Conservation (phyloP, 2,329 filamentous ascomycete species). For the Chaetothyriales sp. region DNA sequence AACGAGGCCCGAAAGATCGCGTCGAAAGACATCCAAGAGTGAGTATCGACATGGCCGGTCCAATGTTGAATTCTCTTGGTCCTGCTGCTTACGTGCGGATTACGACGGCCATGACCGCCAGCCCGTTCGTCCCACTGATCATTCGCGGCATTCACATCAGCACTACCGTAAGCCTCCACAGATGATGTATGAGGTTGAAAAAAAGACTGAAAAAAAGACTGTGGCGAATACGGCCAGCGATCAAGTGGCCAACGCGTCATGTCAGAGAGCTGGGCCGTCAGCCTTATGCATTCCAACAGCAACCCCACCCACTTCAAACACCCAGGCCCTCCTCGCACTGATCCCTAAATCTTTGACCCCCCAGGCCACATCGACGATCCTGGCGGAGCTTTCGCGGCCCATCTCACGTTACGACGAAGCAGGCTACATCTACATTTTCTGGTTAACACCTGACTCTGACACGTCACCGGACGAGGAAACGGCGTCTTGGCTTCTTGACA, state of each 20-base stretch:
- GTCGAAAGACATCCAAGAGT: neutral
- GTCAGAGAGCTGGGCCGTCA: neutral
- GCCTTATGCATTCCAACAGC: neutral
- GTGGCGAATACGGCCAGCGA: neutral
- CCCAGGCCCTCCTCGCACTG: constrained; percentile 43
- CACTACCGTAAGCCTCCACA: neutral
- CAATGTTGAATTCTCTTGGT: constrained; percentile 17
- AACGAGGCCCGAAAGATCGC: constrained; percentile 2
- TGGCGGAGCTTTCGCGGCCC: constrained; percentile 63
- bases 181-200: neutral
- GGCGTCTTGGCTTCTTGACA: constrained; percentile 42
- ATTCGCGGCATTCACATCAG: neutral
- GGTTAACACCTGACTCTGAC: constrained; percentile 61
- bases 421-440: constrained; percentile 98
- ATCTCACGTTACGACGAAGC: constrained; percentile 62
- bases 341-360: constrained; percentile 57
- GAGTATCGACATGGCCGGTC: constrained; percentile 9
- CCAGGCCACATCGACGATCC: constrained; percentile 53
- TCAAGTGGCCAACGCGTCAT: neutral
- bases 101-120: constrained; percentile 5
- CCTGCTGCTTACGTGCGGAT: constrained; percentile 15
- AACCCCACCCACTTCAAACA: constrained; percentile 23
- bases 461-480: constrained; percentile 44
- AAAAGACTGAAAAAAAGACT: neutral
- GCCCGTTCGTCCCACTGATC: neutral